phyloP scores from a whole-genome alignment of 2,329 filamentous ascomycete genomes.

The Trichoderma koningii region DNA sequence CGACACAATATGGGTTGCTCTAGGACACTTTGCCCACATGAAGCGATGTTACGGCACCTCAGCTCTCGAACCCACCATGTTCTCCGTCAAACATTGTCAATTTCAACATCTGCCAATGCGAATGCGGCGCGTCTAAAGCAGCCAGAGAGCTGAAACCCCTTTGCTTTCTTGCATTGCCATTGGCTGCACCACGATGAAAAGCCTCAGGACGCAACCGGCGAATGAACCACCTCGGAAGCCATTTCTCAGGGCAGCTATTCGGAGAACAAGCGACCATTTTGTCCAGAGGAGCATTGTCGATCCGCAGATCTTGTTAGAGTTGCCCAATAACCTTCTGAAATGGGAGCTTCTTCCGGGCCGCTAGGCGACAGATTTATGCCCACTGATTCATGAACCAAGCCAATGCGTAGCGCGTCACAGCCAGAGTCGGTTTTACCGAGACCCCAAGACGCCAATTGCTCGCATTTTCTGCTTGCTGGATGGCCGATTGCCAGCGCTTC shows the following conservation, averaged over 20 bases:
- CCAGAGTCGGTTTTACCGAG: conserved; percentile 1
- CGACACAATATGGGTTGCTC: not conserved
- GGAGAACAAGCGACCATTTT: conserved; percentile 12
- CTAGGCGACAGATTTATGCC: conserved; percentile 19
- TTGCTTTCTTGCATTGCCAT: not conserved
- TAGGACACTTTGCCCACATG: conserved; percentile 1
- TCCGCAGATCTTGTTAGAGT: conserved; percentile 24
- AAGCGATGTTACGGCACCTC: not conserved
- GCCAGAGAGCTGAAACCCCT: conserved; percentile 12
- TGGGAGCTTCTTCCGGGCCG: conserved; percentile 26
- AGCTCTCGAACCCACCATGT: not conserved
- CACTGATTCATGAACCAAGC: not conserved
- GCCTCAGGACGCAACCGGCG: conserved; percentile 1
- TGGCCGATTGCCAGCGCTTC: not conserved
- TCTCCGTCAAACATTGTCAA: conserved; percentile 4
- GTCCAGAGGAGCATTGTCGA: conserved; percentile 1
- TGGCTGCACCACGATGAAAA: conserved; percentile 8
- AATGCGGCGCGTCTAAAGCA: not conserved
- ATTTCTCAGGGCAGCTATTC: not conserved
- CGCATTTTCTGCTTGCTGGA: not conserved
- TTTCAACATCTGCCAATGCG: conserved; percentile 11
- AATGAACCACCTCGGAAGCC: conserved; percentile 4
- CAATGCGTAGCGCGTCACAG: not conserved
- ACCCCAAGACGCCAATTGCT: conserved; percentile 11
- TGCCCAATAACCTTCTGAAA: conserved; percentile 23